Evolutionary conservation across 257 asterid species (phyloP).

Genomic region (Paraleonurus japonicus): DNA sequence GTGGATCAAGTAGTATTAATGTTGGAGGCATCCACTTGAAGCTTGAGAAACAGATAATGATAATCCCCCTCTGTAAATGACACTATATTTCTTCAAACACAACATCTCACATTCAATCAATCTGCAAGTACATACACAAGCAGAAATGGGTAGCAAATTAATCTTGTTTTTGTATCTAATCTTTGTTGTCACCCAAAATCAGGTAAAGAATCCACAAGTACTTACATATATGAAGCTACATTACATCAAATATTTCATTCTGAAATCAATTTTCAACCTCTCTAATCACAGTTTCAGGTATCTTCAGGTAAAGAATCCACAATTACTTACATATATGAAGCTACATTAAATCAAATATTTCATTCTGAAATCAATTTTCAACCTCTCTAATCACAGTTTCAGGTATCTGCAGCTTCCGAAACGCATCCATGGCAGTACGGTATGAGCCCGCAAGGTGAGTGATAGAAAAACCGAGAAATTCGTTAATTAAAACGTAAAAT

Average conservation of each 20-base stretch:
- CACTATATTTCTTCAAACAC: conserved; percentile 31
- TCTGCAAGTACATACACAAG: not conserved
- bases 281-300: not conserved
- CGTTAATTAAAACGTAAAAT: not conserved
- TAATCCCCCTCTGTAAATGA: conserved; percentile 39
- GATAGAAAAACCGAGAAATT: not conserved
- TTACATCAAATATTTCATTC: not conserved
- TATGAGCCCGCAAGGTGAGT: conserved; percentile 50
- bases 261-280: too few relatives aligned
- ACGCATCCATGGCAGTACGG: conserved; percentile 44
- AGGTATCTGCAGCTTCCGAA: not conserved
- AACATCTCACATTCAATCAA: conserved; percentile 5
- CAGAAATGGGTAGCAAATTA: conserved; percentile 40
- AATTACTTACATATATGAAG: not conserved
- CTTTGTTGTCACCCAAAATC: conserved; percentile 37
- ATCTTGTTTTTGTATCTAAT: conserved; percentile 34
- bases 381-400: not conserved
- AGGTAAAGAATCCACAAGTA: conserved; percentile 30
- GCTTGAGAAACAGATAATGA: not conserved
- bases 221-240: not conserved
- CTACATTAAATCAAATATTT: not conserved
- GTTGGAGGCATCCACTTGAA: conserved; percentile 15
- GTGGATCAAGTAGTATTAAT: not conserved
- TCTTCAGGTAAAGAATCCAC: conserved; percentile 37
- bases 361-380: too few relatives aligned